phyloP scores from a whole-genome alignment of 345 rosid species.

The Populus pruinosa region DNA sequence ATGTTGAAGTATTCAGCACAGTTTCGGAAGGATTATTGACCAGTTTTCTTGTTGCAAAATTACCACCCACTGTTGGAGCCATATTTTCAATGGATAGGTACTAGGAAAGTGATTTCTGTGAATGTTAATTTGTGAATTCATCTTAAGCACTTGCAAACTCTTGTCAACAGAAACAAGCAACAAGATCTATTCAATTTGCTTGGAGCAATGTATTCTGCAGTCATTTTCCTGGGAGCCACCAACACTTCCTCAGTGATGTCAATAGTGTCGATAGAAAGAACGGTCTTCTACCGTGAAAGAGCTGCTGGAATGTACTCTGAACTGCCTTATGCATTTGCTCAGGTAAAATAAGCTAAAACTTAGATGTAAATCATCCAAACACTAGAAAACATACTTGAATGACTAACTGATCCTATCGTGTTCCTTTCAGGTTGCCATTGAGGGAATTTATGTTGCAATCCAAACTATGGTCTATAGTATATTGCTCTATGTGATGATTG shows the following conservation, averaged over 20 bases:
- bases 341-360: conserved; percentile 3
- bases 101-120: background rate
- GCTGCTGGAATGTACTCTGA: conserved; percentile 29
- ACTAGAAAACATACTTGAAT: background rate
- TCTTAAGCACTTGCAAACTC: background rate
- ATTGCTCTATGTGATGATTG: conserved; percentile 26
- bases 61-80: background rate
- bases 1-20: background rate
- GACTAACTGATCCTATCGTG: background rate
- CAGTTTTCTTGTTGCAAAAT: too few relatives aligned
- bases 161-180: conserved; percentile 5
- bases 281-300: conserved; percentile 24
- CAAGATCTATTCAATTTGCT: conserved; percentile 15
- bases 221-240: conserved; percentile 20
- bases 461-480: conserved; percentile 24
- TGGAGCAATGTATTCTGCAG: conserved; percentile 25
- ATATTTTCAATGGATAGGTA: background rate
- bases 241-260: conserved; percentile 12
- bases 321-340: conserved; percentile 23
- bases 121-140: background rate
- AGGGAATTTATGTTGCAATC: conserved; percentile 26
- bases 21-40: too few relatives aligned
- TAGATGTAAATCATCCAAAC: background rate
- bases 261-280: conserved; percentile 19
- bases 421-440: conserved; percentile 30